These are phyloP conservation scores for Annulohypoxylon maeteangense DNA, from an alignment of 495 filamentous ascomycete genomes.

Conservation along the genomic window DNA sequence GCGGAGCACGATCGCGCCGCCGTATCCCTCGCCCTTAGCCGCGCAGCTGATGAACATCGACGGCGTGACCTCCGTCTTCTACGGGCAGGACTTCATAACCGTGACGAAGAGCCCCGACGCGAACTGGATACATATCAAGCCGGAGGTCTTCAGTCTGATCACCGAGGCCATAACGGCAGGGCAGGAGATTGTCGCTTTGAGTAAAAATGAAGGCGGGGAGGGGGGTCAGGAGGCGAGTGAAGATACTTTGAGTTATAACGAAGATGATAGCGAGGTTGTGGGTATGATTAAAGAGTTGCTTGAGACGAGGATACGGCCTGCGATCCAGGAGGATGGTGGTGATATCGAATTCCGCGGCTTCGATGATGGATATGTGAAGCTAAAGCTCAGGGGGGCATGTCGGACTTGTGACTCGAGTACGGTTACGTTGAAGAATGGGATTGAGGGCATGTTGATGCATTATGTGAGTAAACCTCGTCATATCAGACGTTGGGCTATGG, in stretches of 20 bases:
- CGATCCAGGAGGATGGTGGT: conserved; percentile 97
- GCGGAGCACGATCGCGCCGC: conserved; percentile 85
- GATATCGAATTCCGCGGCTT: conserved; percentile 96
- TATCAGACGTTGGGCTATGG: neutral
- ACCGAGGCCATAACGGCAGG: conserved; percentile 88
- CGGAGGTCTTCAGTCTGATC: conserved; percentile 94
- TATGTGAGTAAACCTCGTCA: conserved; percentile 55
- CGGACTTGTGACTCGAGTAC: conserved; percentile 96
- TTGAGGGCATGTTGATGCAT: conserved; percentile 95
- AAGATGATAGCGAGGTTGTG: conserved; percentile 91
- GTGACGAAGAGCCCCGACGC: conserved; percentile 88
- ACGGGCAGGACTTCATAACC: conserved; percentile 94
- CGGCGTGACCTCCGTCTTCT: conserved; percentile 93
- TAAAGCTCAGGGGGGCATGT: conserved; percentile 93
- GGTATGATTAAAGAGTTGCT: conserved; percentile 99
- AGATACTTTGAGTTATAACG: conserved; percentile 80
- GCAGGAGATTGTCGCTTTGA: conserved; percentile 79
- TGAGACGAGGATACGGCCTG: conserved; percentile 91
- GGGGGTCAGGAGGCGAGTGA: conserved; percentile 53
- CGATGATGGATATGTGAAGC: conserved; percentile 80
- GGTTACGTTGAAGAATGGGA: conserved; percentile 93
- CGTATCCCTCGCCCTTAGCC: conserved; percentile 92
- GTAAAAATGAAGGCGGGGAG: conserved; percentile 61
- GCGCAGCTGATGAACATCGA: conserved; percentile 90
- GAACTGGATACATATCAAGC: conserved; percentile 94